Base-by-base conservation (phyloP, 305 asterid genomes). In the Andrographis paniculata region DNA sequence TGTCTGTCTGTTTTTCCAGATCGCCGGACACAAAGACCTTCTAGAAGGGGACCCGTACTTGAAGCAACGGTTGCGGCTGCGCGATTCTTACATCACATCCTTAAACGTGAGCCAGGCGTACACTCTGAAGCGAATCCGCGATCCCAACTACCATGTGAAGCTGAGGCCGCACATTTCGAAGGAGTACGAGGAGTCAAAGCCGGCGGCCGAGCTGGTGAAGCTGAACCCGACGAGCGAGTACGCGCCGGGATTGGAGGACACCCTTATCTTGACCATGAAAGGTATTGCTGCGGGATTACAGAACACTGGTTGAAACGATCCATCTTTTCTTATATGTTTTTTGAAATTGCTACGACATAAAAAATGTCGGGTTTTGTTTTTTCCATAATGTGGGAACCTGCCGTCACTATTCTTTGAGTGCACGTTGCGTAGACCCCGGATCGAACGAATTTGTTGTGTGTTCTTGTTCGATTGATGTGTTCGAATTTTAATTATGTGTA, bases 281-380 rank as follows among this genome's bases (percentile, higher is more conserved):
- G 98, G 98, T n/a, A 77, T 89, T 65, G 96, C 96, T 47, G 98
- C 96, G 48, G 98, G 98, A 47, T 44, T 89, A 78, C 98, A 86
- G 77, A 89, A 89, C 67, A 89, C 98, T 5, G 98, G 98, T 61
- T 89, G 64, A 79, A 9, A 11, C 2, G n/a, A n/a, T n/a, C n/a
- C n/a, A n/a, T n/a, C n/a, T n/a, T n/a, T n/a, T n/a, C n/a, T n/a
- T n/a, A n/a, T n/a, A n/a, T n/a, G n/a, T n/a, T n/a, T n/a, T n/a
- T n/a, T n/a, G n/a, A n/a, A n/a, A n/a, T n/a, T n/a, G n/a, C n/a
- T n/a, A n/a, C n/a, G n/a, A n/a, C n/a, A n/a, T n/a, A n/a, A n/a
- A n/a, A n/a, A n/a, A n/a, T n/a, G n/a, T n/a, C n/a, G n/a, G n/a
- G n/a, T n/a, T n/a, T n/a, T n/a, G n/a, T n/a, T n/a, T n/a, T n/a